Percentiles rank a stretch among this genome's conserved stretches.
Evolutionary conservation across 179 eudicot species (phyloP).

Genomic region (Nepenthes alata): DNA sequence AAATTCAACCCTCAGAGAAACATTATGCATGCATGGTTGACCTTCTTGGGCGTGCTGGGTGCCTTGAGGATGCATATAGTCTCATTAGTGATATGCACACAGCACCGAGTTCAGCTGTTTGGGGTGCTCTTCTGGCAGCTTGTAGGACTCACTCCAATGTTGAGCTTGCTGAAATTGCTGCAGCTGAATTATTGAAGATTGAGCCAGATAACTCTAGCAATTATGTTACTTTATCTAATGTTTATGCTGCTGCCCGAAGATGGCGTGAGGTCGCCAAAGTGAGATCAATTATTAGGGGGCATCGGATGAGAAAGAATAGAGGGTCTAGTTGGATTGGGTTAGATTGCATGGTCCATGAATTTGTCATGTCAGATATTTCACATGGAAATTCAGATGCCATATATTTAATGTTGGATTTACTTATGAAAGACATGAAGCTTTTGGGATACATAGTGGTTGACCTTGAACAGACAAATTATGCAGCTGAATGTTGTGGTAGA

Average conservation of each 20-base stretch:
- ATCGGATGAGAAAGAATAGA: constrained; percentile 46
- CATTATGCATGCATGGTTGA: constrained; percentile 33
- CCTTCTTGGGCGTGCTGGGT: constrained; percentile 61
- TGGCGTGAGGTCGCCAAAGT: constrained; percentile 67
- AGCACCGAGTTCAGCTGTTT: constrained; percentile 47
- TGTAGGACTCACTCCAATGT: constrained; percentile 47
- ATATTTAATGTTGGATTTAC: too few relatives aligned
- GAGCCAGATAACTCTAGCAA: constrained; percentile 50
- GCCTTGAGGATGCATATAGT: constrained; percentile 43
- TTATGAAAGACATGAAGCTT: too few relatives aligned
- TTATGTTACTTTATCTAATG: constrained; percentile 56
- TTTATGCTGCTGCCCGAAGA: constrained; percentile 45
- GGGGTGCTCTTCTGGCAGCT: constrained; percentile 59
- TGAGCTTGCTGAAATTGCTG: constrained; percentile 59
- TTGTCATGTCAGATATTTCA: too few relatives aligned
- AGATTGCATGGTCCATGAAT: constrained; percentile 10
- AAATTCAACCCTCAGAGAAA: constrained; percentile 55
- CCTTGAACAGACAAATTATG: too few relatives aligned
- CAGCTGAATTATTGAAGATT: constrained; percentile 28
- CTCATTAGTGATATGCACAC: constrained; percentile 58
- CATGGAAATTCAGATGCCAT: too few relatives aligned
- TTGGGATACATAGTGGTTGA: too few relatives aligned
- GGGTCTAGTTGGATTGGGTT: constrained; percentile 85
- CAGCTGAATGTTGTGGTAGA: too few relatives aligned
- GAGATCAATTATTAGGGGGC: constrained; percentile 15